phyloP scores from a whole-genome alignment of 2,329 filamentous ascomycete species.

The Fusarium drepaniforme region DNA sequence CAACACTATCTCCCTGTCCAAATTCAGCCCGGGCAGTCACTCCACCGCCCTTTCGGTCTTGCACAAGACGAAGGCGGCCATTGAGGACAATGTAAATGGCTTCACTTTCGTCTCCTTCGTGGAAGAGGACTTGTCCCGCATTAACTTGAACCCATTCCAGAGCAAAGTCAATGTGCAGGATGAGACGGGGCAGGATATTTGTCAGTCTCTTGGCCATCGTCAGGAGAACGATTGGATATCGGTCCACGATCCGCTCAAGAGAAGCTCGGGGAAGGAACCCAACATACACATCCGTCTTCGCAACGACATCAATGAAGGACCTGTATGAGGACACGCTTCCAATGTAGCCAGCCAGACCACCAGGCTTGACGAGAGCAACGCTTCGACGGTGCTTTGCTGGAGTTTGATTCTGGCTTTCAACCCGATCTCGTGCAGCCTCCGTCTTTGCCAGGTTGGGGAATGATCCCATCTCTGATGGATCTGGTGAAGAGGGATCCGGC shows the following conservation, averaged over 20 bases:
- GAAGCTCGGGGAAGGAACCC: conserved; percentile 90
- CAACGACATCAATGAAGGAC: conserved; percentile 96
- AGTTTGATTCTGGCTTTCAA: conserved; percentile 59
- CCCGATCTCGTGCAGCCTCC: conserved; percentile 44
- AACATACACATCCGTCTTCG: conserved; percentile 98
- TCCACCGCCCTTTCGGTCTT: conserved; percentile 83
- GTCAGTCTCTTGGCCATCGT: conserved; percentile 98
- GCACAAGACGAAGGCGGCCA: conserved; percentile 86
- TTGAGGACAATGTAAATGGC: conserved; percentile 99
- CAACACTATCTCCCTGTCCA: conserved; percentile 97
- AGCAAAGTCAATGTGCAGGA: conserved; percentile 97
- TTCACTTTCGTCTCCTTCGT: conserved; percentile 94
- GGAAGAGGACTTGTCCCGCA: conserved; percentile 93
- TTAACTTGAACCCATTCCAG: conserved; percentile 98
- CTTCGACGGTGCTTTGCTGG: conserved; percentile 69
- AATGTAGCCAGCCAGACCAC: conserved; percentile 93
- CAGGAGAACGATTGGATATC: conserved; percentile 89
- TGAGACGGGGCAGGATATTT: conserved; percentile 86
- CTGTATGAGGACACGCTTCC: conserved; percentile 94
- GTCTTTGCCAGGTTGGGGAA: conserved; percentile 46
- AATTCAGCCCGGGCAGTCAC: conserved; percentile 92
- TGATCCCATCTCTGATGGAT: conserved; percentile 41
- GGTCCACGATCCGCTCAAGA: conserved; percentile 91
- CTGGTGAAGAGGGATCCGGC: conserved; percentile 28
- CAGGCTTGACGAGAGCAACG: conserved; percentile 92